Conservation (phyloP, 768 basidiomycete genomes). For the Gloeophyllum trabeum region DNA sequence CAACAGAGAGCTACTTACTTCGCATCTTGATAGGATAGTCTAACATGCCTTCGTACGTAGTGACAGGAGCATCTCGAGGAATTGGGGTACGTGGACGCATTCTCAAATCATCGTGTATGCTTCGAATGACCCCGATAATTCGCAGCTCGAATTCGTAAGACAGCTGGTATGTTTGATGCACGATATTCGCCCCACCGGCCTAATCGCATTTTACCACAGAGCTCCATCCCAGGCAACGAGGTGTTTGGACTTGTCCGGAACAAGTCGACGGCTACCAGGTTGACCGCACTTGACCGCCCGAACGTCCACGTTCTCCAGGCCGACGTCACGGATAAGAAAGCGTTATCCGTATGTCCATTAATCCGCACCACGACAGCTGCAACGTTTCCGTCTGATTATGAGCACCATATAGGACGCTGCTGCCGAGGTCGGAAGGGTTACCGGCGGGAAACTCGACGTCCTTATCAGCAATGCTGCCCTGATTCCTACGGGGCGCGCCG, state of each 20-base stretch:
- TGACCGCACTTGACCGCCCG: conserved; percentile 6
- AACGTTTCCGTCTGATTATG: not conserved
- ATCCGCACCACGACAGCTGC: not conserved
- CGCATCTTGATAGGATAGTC: too few species aligned
- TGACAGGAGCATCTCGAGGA: conserved; percentile 17
- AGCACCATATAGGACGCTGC: conserved; percentile 9
- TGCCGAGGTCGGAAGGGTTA: conserved; percentile 7
- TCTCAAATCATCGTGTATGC: not conserved
- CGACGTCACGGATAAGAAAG: conserved; percentile 11
- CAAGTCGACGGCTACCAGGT: conserved; percentile 8
- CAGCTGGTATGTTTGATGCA: conserved; percentile 9
- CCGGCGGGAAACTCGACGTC: conserved; percentile 15
- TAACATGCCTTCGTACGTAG: conserved; percentile 11
- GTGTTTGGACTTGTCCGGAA: conserved; percentile 20
- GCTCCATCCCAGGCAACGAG: conserved; percentile 5
- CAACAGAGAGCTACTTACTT: too few species aligned
- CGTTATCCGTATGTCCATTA: conserved; percentile 9
- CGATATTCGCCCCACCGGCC: not conserved
- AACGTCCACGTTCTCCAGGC: conserved; percentile 11
- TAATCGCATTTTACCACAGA: not conserved
- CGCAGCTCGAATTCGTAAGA: conserved; percentile 13
- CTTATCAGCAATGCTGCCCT: conserved; percentile 19
- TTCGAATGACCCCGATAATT: not conserved
- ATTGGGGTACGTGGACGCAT: conserved; percentile 13
- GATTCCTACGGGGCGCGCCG: conserved; percentile 3